A percentile compares a stretch with the other conserved stretches of the same genome.
Conservation (phyloP, 129 eudicot genomes). For the Scalesia atractyloides region DNA sequence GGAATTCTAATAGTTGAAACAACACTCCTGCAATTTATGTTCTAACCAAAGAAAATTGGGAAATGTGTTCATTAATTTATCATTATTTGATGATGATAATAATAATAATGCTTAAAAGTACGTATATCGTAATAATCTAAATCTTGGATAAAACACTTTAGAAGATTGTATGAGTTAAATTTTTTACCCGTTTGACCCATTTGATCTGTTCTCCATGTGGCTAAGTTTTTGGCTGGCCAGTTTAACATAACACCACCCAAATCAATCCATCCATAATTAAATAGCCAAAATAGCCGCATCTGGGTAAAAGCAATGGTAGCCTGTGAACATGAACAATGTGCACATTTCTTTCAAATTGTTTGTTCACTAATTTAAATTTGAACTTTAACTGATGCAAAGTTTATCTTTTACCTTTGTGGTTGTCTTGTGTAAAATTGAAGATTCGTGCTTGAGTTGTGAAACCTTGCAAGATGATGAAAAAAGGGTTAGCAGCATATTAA, state of each 20-base stretch:
- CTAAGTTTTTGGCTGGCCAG: neutral
- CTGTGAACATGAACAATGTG: constrained; percentile 31
- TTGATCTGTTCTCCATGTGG: neutral
- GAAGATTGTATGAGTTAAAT: too few relatives aligned
- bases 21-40: too few relatives aligned
- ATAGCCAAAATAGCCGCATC: neutral
- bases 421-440: constrained; percentile 49
- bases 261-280: neutral
- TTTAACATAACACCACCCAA: too few relatives aligned
- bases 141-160: too few relatives aligned
- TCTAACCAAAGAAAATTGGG: too few relatives aligned
- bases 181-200: too few relatives aligned
- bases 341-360: neutral
- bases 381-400: neutral
- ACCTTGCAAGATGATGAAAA: constrained; percentile 34
- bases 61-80: too few relatives aligned
- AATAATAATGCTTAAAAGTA: too few relatives aligned
- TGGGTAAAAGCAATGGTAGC: constrained; percentile 41
- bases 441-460: constrained; percentile 70
- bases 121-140: too few relatives aligned
- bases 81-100: too few relatives aligned
- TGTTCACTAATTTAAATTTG: neutral
- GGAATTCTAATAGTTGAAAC: too few relatives aligned
- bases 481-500: neutral
- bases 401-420: constrained; percentile 47